A percentile compares a stretch with the other conserved stretches of the same genome.
phyloP scores from a whole-genome alignment of 345 rosid species.

The Brassica rapa region DNA sequence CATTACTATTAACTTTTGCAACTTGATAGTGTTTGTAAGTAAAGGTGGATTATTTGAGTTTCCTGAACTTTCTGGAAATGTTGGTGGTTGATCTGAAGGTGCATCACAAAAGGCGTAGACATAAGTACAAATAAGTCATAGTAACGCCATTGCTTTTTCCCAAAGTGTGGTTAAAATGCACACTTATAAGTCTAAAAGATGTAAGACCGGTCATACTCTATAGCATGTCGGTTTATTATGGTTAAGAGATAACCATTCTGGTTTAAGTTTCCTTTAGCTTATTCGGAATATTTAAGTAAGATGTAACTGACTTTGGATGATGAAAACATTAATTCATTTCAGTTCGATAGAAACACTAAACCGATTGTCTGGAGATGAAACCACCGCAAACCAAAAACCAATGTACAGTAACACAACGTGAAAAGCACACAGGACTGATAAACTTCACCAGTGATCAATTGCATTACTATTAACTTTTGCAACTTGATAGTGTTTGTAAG shows the following conservation, averaged over 20 bases:
- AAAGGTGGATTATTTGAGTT: constrained; percentile 49
- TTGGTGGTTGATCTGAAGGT: constrained; percentile 45
- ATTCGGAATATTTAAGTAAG: no score
- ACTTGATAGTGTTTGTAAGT: not conserved
- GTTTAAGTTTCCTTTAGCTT: no score
- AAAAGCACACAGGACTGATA: constrained; percentile 40
- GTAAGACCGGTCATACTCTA: no score
- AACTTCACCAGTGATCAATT: constrained; percentile 36
- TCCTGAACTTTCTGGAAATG: constrained; percentile 57
- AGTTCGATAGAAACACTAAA: constrained; percentile 33
- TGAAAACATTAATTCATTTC: no score
- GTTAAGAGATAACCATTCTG: no score
- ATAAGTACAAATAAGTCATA: no score
- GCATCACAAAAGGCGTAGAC: no score
- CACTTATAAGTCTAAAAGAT: no score
- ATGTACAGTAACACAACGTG: constrained; percentile 46
- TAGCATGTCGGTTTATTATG: no score
- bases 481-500: not conserved
- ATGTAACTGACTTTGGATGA: no score
- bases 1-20: constrained; percentile 21
- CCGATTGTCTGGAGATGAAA: constrained; percentile 39
- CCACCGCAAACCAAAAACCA: constrained; percentile 41
- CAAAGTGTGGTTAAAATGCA: no score
- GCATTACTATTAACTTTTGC: constrained; percentile 29
- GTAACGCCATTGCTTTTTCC: no score